These are phyloP conservation scores for Candida vaughaniae DNA, from an alignment of 805 yeast genomes.

Conservation along the genomic window DNA sequence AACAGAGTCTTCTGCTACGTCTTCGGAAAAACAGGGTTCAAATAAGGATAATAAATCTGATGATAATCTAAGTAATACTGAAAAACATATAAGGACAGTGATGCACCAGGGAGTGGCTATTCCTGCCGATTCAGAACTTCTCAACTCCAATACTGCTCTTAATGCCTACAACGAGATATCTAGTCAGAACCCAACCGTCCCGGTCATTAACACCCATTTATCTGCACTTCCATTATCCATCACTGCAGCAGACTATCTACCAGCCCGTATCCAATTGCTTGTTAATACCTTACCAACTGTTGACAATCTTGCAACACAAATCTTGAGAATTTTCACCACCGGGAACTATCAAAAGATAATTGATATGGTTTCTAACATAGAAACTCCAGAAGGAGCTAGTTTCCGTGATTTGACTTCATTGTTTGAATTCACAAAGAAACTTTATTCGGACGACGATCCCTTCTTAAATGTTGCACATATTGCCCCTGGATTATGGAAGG, in stretches of 20 bases:
- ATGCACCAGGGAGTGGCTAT: slow-evolving; percentile 22
- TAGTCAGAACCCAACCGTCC: slow-evolving; percentile 32
- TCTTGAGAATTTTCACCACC: slow-evolving; percentile 66
- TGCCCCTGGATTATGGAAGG: slow-evolving; percentile 70
- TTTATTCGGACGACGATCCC: slow-evolving; percentile 71
- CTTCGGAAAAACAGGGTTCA: not conserved
- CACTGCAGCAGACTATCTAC: slow-evolving; percentile 54
- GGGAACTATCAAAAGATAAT: slow-evolving; percentile 77
- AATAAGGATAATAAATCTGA: too few species aligned
- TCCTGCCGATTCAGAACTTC: slow-evolving; percentile 43
- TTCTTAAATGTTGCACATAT: slow-evolving; percentile 68
- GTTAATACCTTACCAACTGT: slow-evolving; percentile 71
- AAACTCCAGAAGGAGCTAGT: slow-evolving; percentile 63
- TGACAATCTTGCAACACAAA: slow-evolving; percentile 80
- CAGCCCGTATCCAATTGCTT: slow-evolving; percentile 62
- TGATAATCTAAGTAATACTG: too few species aligned
- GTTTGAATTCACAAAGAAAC: slow-evolving; percentile 71
- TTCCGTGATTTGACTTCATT: slow-evolving; percentile 69
- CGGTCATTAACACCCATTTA: slow-evolving; percentile 46
- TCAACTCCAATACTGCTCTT: slow-evolving; percentile 39
- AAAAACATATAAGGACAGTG: slow-evolving; percentile 12
- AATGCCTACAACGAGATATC: slow-evolving; percentile 44
- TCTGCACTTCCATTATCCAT: slow-evolving; percentile 61
- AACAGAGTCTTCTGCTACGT: too few species aligned
- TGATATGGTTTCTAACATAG: slow-evolving; percentile 64